Base-by-base conservation (phyloP, 768 basidiomycete genomes). In the Xerocomus brunneocitrinus region DNA sequence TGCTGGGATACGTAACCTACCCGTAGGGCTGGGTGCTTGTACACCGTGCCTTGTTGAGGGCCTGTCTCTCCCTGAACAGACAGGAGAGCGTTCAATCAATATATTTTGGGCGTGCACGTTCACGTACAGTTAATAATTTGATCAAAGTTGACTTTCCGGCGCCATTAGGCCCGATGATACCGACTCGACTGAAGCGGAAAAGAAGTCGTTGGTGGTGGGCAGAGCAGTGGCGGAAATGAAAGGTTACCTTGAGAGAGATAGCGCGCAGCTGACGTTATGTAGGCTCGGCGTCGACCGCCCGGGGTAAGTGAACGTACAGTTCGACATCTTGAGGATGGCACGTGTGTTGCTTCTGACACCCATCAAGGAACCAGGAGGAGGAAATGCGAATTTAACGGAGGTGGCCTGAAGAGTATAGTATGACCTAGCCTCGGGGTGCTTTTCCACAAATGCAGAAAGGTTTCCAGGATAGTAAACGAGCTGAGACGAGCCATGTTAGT, bases 1-100 rank as follows among this genome's bases (percentile, higher is more conserved):
- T 98, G 95, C 65, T 98, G 95, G 4, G 95, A 95, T 58, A 98
- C 93, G 71, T 98, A 98, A 48, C 93, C 95, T 50, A 98, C 90
- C 56, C 95, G 89, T 36, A 98, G 74, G 34, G 91, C 79, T 31
- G 94, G 95, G 67, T 98, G 95, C 66, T 97, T 97, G 74, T 93
- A 91, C 42, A 95, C 93, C 8, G 82, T 80, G 31, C 95, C 95
- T 67, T 89, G 83, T 71, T 98, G 94, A 41, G 95, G 93, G 45
- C 81, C 75, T 16, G 91, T 89, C 71, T 98, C 95, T 59, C 95
- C 95, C 88, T 90, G 62, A 53, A 56, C 6, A 53, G 47, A 45
- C 46, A 47, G 24, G 25, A 49, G 41, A 46, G 56, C 44, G 45
- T 54, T 57, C 52, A 53, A 50, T 25, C 42, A 43, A 39, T 38